Base-by-base conservation (phyloP, 164 flowering plant species). In the Vitis labrusca region DNA sequence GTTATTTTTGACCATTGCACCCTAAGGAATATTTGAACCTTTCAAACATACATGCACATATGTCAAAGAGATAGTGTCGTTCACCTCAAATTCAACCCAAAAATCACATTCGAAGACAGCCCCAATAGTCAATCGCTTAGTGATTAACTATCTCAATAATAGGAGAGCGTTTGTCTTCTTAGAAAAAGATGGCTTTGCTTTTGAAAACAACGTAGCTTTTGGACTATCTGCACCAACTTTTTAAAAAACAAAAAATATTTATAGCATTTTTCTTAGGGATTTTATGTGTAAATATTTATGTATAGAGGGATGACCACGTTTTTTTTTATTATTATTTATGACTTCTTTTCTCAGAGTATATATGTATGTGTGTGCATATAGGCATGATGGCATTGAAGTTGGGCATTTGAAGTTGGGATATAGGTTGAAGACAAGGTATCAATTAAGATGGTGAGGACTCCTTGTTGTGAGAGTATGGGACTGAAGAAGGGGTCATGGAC, bases 401-500 rank as follows among this genome's bases (percentile, higher is more conserved):
- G 27, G 27, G 27, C 27, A 23, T 23, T 23, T 23, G 27, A 10
- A n/a, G n/a, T 14, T 13, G 56, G 8, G 56, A 53, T 14, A 52
- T 14, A 53, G n/a, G 56, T 10, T 53, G 14, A 5, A 53, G 56
- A 5, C n/a, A 10, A n/a, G 1, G 56, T 5, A 61, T 37, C 44
- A 37, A 6, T 6, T 6, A 49, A 53, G 12, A 70, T 69, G 78
- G 70, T 52, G 58, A 78, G 81, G 52, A 19, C 69, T 13, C 78
- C 78, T 13, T 74, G 78, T 50, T 78, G 81, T 65, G 81, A 74
- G 67, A 55, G 68, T 63, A 78, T 78, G 81, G 81, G 81, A 16
- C 7, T 71, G 64, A 78, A 71, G 74, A 76, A 76, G 27, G 79
- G 79, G 9, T 70, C 76, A 47, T 76, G 79, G 79, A 72, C 76